phyloP scores from a whole-genome alignment of 441 rosid genomes.

The Aquilaria agallochum region DNA sequence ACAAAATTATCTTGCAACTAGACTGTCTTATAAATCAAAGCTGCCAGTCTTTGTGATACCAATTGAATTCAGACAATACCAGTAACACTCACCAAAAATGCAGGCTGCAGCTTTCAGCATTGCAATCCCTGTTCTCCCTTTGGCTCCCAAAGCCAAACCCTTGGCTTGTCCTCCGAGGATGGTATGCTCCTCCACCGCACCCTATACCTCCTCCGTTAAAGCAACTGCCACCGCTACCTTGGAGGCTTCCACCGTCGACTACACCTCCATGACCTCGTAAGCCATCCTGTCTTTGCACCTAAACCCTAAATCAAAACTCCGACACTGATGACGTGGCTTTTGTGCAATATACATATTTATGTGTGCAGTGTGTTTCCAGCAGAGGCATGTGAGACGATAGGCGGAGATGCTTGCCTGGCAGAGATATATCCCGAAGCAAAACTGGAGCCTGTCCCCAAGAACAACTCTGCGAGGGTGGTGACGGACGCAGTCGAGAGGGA shows the following conservation, averaged over 20 bases:
- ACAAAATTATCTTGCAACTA: constrained; percentile 13
- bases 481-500: constrained; percentile 54
- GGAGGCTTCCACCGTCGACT: constrained; percentile 46
- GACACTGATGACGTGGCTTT: not conserved
- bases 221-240: constrained; percentile 21
- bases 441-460: constrained; percentile 32
- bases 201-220: constrained; percentile 21
- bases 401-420: constrained; percentile 74
- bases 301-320: not conserved
- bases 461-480: constrained; percentile 18
- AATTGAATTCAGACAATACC: not conserved
- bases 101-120: constrained; percentile 44
- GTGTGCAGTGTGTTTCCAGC: constrained; percentile 70
- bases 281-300: constrained; percentile 6
- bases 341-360: not conserved
- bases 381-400: constrained; percentile 76
- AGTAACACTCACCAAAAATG: constrained; percentile 25
- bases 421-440: constrained; percentile 65
- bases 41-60: not conserved
- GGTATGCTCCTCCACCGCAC: constrained; percentile 5
- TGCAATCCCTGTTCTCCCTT: constrained; percentile 35
- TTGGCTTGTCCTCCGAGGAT: constrained; percentile 25
- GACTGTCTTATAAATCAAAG: constrained; percentile 13
- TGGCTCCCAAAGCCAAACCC: constrained; percentile 15
- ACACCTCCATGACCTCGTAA: constrained; percentile 56